Conservation (phyloP, 2,329 filamentous ascomycete species). For the Calonectria honghensis region DNA sequence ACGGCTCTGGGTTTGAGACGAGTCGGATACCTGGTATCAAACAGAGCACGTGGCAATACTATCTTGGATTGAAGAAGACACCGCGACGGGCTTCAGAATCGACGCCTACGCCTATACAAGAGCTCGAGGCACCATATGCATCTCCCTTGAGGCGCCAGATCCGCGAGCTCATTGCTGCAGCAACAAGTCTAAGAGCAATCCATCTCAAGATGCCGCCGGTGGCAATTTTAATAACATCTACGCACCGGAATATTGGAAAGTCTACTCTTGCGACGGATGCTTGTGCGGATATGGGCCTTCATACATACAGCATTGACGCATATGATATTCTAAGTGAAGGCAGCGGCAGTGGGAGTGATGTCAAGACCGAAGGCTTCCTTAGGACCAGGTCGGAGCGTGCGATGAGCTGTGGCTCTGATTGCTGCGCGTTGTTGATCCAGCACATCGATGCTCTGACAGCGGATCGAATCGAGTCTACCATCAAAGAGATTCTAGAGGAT, state of each 20-base stretch:
- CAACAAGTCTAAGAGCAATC: constrained; percentile 90
- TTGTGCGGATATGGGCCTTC: constrained; percentile 91
- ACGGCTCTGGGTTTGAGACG: constrained; percentile 91
- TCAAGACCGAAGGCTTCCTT: constrained; percentile 94
- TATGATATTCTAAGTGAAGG: constrained; percentile 97
- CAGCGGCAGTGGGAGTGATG: constrained; percentile 86
- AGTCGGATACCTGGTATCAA: constrained; percentile 85
- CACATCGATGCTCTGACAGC: constrained; percentile 94
- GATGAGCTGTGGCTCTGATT: constrained; percentile 89
- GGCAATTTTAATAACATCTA: constrained; percentile 91
- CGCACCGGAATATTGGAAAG: constrained; percentile 95
- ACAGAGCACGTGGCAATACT: constrained; percentile 90
- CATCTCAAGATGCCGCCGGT: constrained; percentile 91
- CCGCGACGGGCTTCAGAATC: constrained; percentile 68
- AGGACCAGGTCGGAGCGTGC: constrained; percentile 92
- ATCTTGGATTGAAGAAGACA: constrained; percentile 84
- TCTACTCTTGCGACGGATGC: constrained; percentile 84
- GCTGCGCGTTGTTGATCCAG: constrained; percentile 88
- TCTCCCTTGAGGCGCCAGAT: constrained; percentile 81
- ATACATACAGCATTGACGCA: constrained; percentile 91
- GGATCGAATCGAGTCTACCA: constrained; percentile 89
- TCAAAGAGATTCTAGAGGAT: constrained; percentile 88
- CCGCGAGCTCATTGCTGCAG: constrained; percentile 89
- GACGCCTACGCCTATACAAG: constrained; percentile 63
- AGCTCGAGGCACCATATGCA: constrained; percentile 70